Base-by-base conservation (phyloP, 768 basidiomycete genomes). In the Pleurotus tuber-regium region DNA sequence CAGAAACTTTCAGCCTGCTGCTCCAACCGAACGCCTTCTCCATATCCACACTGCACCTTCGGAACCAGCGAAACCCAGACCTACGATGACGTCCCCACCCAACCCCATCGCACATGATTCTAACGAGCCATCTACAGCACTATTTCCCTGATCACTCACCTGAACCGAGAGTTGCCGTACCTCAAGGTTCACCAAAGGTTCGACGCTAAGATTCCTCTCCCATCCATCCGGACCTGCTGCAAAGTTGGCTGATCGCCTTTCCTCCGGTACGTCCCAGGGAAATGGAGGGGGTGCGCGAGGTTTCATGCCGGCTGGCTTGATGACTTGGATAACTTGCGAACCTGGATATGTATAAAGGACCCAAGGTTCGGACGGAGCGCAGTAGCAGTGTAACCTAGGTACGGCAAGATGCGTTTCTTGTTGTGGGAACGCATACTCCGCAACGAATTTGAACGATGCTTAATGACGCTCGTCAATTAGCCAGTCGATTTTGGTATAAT, bases 361-460 rank as follows among this genome's bases (percentile, higher is more conserved):
- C 36, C 87, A 58, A n/a, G 82, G 83, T 55, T 83, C 79, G 54
- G 57, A 67, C 14, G 66, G 63, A 2, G 75, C 72, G 30, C 76
- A 69, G 50, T 70, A 76, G 11, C 82, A 51, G 43, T 76, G 70
- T 26, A 82, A 57, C 18, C 31, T 12, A 5, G 46, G 46, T 7
- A 35, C 23, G 36, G 29, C 12, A 31, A 66, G 61, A 42, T 72
- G 73, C 3, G 56, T 64, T 26, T 62, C 59, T 3, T 65, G 61
- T 47, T 66, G 62, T 7, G 75, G 75, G 54, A 83, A 75, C 14
- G 72, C 66, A 50, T 71, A 70, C 4, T 71, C 71, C 0, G 86
- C 76, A 14, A 87, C 64, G 14, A 86, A 56, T 52, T 81, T 85
- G 69, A 86, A 87, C 0, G 86, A 87, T 40, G 79, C 87, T 89